Percentiles rank a stretch among this genome's conserved stretches.
These are phyloP conservation scores for sorghum (Sorghum bicolor) DNA, from an alignment of 176 grass and related monocot species.

Conservation along the genomic window Sorghum_bicolor_NCBIv3 NC_012872.2:59385001-59385500, in stretches of 20 bases:
- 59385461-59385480: not conserved
- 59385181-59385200: not conserved
- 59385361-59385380: not conserved
- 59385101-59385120: not conserved
- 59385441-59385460: not conserved
- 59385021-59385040: not conserved
- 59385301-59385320: not conserved
- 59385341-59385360: not conserved
- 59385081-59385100: not conserved
- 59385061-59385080: not conserved
- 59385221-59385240: constrained; percentile 7
- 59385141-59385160: not conserved
- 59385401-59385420: not conserved
- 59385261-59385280: not conserved
- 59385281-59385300: not conserved
- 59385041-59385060: not conserved
- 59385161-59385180: not conserved
- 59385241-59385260: not conserved
- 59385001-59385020: not conserved
- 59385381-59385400: not conserved
- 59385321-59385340: not conserved
- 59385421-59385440: constrained; percentile 15
- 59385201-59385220: not conserved
- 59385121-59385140: not conserved
- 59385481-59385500: not conserved